Percentiles rank a stretch among this genome's conserved stretches.
Evolutionary conservation across 140 eudicot genomes (phyloP).

Genomic region (Stevia rebaudiana): DNA sequence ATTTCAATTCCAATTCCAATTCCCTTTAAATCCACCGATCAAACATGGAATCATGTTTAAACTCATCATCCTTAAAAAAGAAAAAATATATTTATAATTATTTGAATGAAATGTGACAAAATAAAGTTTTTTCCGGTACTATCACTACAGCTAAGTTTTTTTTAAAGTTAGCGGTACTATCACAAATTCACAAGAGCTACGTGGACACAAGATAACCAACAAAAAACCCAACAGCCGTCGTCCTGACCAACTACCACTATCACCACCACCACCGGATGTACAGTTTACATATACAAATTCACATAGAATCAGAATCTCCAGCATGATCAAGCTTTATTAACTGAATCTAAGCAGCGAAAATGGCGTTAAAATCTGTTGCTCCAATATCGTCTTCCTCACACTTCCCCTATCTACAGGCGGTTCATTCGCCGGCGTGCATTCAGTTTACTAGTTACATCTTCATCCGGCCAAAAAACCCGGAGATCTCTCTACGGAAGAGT

Average conservation of each 20-base stretch:
- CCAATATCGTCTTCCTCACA: constrained; percentile 30
- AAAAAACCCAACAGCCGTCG: constrained; percentile 16
- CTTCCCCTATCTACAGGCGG: constrained; percentile 36
- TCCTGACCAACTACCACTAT: constrained; percentile 11
- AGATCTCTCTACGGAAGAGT: constrained; percentile 29
- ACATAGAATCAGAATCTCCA: constrained; percentile 1
- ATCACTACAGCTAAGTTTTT: too few relatives aligned
- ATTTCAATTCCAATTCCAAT: too few relatives aligned
- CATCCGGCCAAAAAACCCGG: constrained; percentile 27
- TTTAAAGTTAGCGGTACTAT: constrained; percentile 7
- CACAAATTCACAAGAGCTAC: constrained; percentile 14
- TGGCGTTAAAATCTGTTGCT: constrained; percentile 34
- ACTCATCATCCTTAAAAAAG: not conserved
- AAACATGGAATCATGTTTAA: too few relatives aligned
- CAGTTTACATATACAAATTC: not conserved
- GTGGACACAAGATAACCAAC: constrained; percentile 35
- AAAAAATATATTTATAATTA: not conserved
- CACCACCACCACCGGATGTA: constrained; percentile 18
- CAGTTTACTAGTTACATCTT: constrained; percentile 27
- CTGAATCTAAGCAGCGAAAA: constrained; percentile 8
- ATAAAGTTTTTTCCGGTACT: constrained; percentile 9
- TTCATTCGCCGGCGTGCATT: constrained; percentile 31
- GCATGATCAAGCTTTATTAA: constrained; percentile 26
- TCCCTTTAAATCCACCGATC: too few relatives aligned
- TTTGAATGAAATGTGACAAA: not conserved